phyloP scores from a whole-genome alignment of 2,329 filamentous ascomycete genomes.

The Aspergillus cejpii region DNA sequence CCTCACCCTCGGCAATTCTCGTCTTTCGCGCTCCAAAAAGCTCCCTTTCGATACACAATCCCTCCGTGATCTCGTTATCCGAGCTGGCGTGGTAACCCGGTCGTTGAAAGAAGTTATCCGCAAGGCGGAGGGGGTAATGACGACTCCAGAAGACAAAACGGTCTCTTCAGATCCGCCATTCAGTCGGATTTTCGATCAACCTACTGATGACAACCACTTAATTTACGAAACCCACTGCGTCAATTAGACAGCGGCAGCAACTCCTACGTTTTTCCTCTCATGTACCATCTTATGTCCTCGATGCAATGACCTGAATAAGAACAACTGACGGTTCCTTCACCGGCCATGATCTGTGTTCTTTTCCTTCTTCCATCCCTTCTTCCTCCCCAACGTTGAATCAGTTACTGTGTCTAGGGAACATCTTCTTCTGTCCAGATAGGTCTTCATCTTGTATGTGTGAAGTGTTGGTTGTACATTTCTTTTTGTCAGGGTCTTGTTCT shows the following conservation, averaged over 20 bases:
- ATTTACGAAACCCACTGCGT: conserved; percentile 21
- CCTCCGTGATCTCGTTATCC: conserved; percentile 53
- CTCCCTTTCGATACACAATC: conserved; percentile 62
- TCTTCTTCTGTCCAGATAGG: neutral
- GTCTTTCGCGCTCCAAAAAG: conserved; percentile 40
- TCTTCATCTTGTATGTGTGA: neutral
- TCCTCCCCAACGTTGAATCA: neutral
- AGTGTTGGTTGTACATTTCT: neutral
- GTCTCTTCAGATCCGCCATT: conserved; percentile 40
- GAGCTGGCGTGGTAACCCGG: conserved; percentile 45
- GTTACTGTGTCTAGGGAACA: neutral
- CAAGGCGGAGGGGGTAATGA: conserved; percentile 43
- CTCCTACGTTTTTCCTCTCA: conserved; percentile 9
- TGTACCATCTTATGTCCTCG: conserved; percentile 2
- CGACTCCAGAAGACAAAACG: conserved; percentile 23
- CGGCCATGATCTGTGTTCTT: neutral
- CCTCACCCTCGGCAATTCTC: conserved; percentile 19
- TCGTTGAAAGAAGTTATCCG: conserved; percentile 46
- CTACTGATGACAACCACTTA: conserved; percentile 30
- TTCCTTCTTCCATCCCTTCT: neutral
- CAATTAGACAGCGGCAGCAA: conserved; percentile 21
- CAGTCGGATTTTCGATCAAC: conserved; percentile 44
- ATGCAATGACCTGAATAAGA: conserved; percentile 10
- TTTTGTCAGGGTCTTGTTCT: conserved; percentile 14
- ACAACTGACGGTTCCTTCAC: conserved; percentile 1